Percentiles rank a stretch among this genome's conserved stretches.
These are phyloP conservation scores for Zalaria obscura DNA, from an alignment of 2,329 filamentous ascomycete species.

Conservation along the genomic window DNA sequence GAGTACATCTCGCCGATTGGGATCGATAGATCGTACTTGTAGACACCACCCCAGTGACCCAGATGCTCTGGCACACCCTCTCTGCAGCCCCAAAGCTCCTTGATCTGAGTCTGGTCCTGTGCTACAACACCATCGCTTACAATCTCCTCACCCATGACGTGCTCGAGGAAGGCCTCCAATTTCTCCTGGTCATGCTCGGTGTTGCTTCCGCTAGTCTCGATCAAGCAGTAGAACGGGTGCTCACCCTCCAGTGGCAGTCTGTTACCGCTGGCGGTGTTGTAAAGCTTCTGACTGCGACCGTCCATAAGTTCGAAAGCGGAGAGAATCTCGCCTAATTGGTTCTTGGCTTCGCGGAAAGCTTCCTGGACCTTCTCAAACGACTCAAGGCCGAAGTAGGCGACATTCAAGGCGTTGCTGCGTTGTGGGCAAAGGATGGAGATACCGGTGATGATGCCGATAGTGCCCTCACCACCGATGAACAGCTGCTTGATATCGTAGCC, in stretches of 20 bases:
- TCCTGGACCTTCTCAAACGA: slow-evolving; percentile 79
- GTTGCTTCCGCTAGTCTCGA: slow-evolving; percentile 94
- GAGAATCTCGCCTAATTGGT: slow-evolving; percentile 82
- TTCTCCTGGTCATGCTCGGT: slow-evolving; percentile 85
- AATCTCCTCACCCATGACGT: slow-evolving; percentile 78
- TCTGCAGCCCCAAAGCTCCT: slow-evolving; percentile 77
- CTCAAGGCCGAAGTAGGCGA: slow-evolving; percentile 83
- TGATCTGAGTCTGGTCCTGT: slow-evolving; percentile 82
- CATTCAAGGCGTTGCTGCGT: slow-evolving; percentile 75
- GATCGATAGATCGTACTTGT: slow-evolving; percentile 98
- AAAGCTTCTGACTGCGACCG: slow-evolving; percentile 62
- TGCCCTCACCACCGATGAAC: slow-evolving; percentile 91
- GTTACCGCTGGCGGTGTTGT: slow-evolving; percentile 58
- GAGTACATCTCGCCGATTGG: slow-evolving; percentile 76
- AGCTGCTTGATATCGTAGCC: slow-evolving; percentile 95
- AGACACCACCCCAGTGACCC: slow-evolving; percentile 84
- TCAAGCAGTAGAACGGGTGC: slow-evolving; percentile 87
- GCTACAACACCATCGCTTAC: slow-evolving; percentile 83
- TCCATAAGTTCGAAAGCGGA: slow-evolving; percentile 99
- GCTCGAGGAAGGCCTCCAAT: slow-evolving; percentile 76
- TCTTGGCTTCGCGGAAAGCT: slow-evolving; percentile 80
- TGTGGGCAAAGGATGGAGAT: slow-evolving; percentile 83
- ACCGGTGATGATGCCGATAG: slow-evolving; percentile 84
- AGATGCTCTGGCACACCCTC: slow-evolving; percentile 85
- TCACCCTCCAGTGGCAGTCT: slow-evolving; percentile 70